A percentile compares a stretch with the other conserved stretches of the same genome.
phyloP scores from a whole-genome alignment of 208 protist species.

The Leishmania guyanensis region DNA sequence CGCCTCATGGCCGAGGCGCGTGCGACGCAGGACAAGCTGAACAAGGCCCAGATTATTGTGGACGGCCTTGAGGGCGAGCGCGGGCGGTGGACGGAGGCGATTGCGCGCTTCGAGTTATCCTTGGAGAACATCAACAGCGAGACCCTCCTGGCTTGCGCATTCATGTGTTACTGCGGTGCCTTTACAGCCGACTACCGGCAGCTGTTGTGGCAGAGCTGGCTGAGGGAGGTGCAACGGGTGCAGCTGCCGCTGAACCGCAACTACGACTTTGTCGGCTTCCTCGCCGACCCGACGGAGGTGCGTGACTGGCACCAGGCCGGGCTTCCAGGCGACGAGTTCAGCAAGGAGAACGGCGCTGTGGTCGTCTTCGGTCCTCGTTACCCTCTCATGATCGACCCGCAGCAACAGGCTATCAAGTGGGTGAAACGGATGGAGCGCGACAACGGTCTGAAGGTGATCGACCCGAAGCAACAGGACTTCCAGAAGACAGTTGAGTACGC shows the following conservation, averaged over 20 bases:
- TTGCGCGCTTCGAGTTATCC: slow-evolving; percentile 90
- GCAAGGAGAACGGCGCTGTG: slow-evolving; percentile 97
- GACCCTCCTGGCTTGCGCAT: slow-evolving; percentile 96
- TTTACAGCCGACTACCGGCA: slow-evolving; percentile 96
- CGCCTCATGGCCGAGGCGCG: slow-evolving; percentile 90
- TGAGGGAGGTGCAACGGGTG: slow-evolving; percentile 86
- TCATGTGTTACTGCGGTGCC: slow-evolving; percentile 97
- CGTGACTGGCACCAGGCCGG: slow-evolving; percentile 97
- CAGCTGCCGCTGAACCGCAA: slow-evolving; percentile 83
- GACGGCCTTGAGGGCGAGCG: slow-evolving; percentile 97
- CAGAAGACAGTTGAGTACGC: slow-evolving; percentile 96
- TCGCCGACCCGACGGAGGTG: slow-evolving; percentile 95
- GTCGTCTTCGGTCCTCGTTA: slow-evolving; percentile 95
- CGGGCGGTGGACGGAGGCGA: slow-evolving; percentile 95
- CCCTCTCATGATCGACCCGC: slow-evolving; percentile 99
- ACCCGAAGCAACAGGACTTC: slow-evolving; percentile 95
- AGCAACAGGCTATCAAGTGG: slow-evolving; percentile 99
- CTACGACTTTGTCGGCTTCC: slow-evolving; percentile 95
- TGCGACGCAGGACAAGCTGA: slow-evolving; percentile 97
- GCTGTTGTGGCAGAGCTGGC: slow-evolving; percentile 92
- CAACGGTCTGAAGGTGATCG: slow-evolving; percentile 93
- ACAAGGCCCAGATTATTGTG: slow-evolving; percentile 96
- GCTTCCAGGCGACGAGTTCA: slow-evolving; percentile 96
- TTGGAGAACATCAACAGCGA: slow-evolving; percentile 95
- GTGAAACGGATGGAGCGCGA: slow-evolving; percentile 96